phyloP scores from a whole-genome alignment of 2,329 filamentous ascomycete species.

The Grosmannia serpens region DNA sequence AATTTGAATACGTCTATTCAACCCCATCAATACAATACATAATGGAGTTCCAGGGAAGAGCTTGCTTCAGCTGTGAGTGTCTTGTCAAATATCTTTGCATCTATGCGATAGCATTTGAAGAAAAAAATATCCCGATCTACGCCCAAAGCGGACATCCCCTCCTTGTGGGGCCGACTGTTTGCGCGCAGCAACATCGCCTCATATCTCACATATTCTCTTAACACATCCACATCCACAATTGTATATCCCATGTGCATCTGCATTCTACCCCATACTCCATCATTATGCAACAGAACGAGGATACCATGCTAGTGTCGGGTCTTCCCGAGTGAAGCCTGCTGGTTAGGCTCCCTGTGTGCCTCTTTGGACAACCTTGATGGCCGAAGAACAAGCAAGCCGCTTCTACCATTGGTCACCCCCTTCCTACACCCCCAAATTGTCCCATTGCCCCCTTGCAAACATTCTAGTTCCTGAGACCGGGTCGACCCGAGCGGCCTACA shows the following conservation, averaged over 20 bases:
- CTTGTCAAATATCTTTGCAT: neutral
- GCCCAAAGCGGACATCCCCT: slow-evolving; percentile 8
- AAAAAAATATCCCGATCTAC: slow-evolving; percentile 8
- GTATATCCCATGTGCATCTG: neutral
- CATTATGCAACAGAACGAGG: neutral
- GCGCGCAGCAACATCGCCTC: neutral
- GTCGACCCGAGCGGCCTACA: neutral
- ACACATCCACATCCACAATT: neutral
- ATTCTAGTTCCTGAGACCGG: neutral
- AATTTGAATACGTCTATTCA: neutral
- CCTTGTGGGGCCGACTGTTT: slow-evolving; percentile 2
- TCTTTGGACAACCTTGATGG: slow-evolving; percentile 11
- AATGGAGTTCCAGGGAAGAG: slow-evolving; percentile 15
- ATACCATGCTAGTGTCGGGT: slow-evolving; percentile 7
- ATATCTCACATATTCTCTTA: neutral
- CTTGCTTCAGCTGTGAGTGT: slow-evolving; percentile 17
- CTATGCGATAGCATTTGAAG: neutral
- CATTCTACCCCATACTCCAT: neutral
- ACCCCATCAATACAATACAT: neutral
- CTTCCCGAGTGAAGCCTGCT: slow-evolving; percentile 3
- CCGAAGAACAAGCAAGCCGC: neutral
- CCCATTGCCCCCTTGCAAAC: neutral
- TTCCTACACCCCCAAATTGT: neutral
- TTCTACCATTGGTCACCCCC: slow-evolving; percentile 4
- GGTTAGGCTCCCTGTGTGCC: neutral